Evolutionary conservation across 805 yeast species (phyloP), one percentile per base, ranked within the genome.

Genomic region (baker's yeast (Saccharomyces cerevisiae)): DNA sequence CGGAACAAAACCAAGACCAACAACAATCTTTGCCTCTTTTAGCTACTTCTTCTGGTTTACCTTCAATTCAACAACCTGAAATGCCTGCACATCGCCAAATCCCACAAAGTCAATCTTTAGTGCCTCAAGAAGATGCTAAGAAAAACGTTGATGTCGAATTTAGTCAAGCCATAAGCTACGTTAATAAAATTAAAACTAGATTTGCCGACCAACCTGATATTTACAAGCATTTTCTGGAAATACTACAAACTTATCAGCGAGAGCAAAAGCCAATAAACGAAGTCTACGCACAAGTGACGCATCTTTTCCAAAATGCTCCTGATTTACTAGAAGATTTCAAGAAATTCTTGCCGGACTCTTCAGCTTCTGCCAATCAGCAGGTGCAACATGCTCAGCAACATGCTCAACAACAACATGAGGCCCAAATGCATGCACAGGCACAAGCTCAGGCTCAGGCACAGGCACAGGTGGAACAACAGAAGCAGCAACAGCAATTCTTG

Each of bases 91-190:
- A 24, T 14, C 41, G 30, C 10, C 47, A 43, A 48, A 22, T 36
- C 13, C 46, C 56, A 43, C 60, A 50, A 26, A 53, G 46, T 32
- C 59, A 52, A 49, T 53, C 41, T 41, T 50, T 46, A 29, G 13
- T 47, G 10, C 31, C 41, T 6, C 56, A 46, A 24, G 48, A 49
- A 36, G 47, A 49, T 9, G 48, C 36, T 27, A 61, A 63, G 49
- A 66, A 61, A 51, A 59, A 76, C 27, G 82, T 80, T 1, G 97
- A 95, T 49, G 92, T 90, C 17, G 98, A 94, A 73, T 92, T 94
- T 76, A 91, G 92, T 69, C 97, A 94, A 69, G 99, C 99, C 21
- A 94, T 94, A 59, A 86, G 85, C 61, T 94, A 94, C 65, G 99
- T 94, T 56, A 94, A 94, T 75, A 90, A 91, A 72, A 94, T 94